Percentiles rank a stretch among this genome's conserved stretches.
phyloP scores from a whole-genome alignment of 495 filamentous ascomycete species.

The Trichoderma erinaceum region DNA sequence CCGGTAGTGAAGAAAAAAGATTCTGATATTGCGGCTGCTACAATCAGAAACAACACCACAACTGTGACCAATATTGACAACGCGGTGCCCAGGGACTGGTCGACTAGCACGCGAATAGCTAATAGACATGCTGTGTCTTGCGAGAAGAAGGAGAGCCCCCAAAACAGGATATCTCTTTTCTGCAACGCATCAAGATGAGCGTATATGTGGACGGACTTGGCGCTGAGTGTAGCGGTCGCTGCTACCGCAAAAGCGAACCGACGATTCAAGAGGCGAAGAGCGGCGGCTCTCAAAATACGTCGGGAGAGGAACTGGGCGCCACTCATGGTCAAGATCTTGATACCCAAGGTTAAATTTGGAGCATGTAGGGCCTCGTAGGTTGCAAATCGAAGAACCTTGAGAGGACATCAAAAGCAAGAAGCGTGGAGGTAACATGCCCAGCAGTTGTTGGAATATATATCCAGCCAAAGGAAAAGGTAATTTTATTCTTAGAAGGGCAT shows the following conservation, averaged over 20 bases:
- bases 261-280: background rate
- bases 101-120: background rate
- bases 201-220: conserved; percentile 8
- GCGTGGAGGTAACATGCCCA: too few species aligned
- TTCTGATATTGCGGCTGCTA: background rate
- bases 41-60: background rate
- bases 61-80: background rate
- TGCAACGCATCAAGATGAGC: background rate
- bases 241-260: background rate
- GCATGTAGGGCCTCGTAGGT: too few species aligned
- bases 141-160: conserved; percentile 2
- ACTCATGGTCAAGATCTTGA: background rate
- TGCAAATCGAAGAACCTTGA: too few species aligned
- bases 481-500: background rate
- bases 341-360: background rate
- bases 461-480: background rate
- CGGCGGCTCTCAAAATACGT: background rate
- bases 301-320: background rate
- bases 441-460: too few species aligned
- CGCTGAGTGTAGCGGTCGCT: background rate
- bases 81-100: background rate
- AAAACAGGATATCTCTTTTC: background rate
- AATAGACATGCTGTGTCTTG: conserved; percentile 1
- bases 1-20: background rate
- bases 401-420: too few species aligned